phyloP scores from a whole-genome alignment of 106 monocot genomes.

The Alisma plantagoaquatica region DNA sequence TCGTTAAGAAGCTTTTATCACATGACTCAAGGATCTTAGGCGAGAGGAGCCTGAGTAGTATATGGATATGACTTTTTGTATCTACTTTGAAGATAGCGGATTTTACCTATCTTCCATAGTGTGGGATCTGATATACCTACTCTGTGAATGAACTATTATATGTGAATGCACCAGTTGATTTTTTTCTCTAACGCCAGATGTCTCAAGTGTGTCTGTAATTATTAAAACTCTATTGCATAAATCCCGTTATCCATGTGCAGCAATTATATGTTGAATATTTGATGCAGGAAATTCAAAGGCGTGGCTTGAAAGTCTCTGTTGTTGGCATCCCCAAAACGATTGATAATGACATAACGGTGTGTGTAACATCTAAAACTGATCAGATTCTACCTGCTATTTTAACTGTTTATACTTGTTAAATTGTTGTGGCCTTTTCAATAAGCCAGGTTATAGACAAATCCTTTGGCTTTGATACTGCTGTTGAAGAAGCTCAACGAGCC shows the following conservation, averaged over 20 bases:
- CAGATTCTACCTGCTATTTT: no score
- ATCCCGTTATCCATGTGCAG: background rate
- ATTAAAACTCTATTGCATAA: background rate
- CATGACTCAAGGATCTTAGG: no score
- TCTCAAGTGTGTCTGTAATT: no score
- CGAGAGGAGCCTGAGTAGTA: no score
- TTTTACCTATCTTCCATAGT: no score
- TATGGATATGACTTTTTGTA: no score
- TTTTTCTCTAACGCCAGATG: no score
- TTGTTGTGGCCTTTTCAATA: background rate
- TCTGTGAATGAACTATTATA: no score
- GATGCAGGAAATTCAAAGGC: slow-evolving; percentile 50
- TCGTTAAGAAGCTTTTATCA: no score
- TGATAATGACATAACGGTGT: slow-evolving; percentile 68
- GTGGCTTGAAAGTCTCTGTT: slow-evolving; percentile 57
- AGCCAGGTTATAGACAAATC: slow-evolving; percentile 25
- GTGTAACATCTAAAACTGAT: background rate
- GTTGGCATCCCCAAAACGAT: slow-evolving; percentile 72
- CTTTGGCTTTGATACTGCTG: slow-evolving; percentile 33
- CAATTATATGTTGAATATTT: background rate
- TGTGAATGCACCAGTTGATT: no score
- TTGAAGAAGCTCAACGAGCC: slow-evolving; percentile 27
- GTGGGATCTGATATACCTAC: no score
- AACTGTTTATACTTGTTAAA: background rate
- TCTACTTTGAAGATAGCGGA: no score